phyloP scores from a whole-genome alignment of 345 rosid genomes.

The Aegle marmelos region DNA sequence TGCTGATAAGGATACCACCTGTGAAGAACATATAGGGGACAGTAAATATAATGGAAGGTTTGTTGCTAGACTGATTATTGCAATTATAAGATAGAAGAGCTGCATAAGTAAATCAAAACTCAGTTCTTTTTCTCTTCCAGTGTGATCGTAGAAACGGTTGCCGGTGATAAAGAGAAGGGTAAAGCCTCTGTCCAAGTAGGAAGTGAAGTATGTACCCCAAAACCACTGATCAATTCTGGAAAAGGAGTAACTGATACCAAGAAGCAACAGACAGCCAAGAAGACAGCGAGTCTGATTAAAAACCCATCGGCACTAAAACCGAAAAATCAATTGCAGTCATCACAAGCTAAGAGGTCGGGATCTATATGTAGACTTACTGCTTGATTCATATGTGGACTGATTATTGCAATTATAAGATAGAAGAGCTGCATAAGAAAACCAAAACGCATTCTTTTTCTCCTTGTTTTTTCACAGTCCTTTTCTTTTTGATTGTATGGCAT shows the following conservation, averaged over 20 bases:
- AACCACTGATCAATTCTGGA: conserved; percentile 21
- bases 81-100: background rate
- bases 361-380: background rate
- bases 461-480: background rate
- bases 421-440: background rate
- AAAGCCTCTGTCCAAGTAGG: conserved; percentile 24
- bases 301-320: conserved; percentile 62
- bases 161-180: conserved; percentile 35
- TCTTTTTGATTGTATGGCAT: background rate
- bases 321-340: conserved; percentile 46
- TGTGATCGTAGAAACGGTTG: conserved; percentile 20
- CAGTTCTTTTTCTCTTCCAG: conserved; percentile 10
- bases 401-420: background rate
- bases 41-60: conserved; percentile 40
- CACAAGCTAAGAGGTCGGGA: conserved; percentile 41
- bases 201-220: conserved; percentile 51
- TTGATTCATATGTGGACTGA: background rate
- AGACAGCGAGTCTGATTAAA: conserved; percentile 49
- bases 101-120: background rate
- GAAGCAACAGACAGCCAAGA: conserved; percentile 63
- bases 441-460: conserved; percentile 1
- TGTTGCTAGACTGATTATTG: background rate
- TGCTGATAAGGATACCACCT: conserved; percentile 12
- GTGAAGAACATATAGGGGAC: conserved; percentile 13
- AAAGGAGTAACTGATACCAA: conserved; percentile 42